phyloP scores from a whole-genome alignment of 1,139 yeast species.

The Zygosaccharomyces pseudobailii region DNA sequence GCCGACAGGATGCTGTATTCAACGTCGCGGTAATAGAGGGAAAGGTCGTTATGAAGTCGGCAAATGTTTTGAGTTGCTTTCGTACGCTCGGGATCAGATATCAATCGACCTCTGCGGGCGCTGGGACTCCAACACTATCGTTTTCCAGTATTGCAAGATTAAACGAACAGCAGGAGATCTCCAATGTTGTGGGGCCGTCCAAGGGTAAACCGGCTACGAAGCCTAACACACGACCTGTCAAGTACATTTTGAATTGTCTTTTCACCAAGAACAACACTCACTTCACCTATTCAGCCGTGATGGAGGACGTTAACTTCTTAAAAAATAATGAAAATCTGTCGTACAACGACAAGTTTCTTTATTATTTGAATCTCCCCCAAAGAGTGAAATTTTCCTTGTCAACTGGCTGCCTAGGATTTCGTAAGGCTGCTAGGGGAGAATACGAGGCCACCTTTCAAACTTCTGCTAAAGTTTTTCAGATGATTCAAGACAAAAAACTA shows the following conservation, averaged over 20 bases:
- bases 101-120: slow-evolving; percentile 6
- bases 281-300: slow-evolving; percentile 67
- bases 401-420: slow-evolving; percentile 71
- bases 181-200: slow-evolving; percentile 11
- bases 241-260: slow-evolving; percentile 69
- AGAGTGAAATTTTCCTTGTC: slow-evolving; percentile 61
- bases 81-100: slow-evolving; percentile 6
- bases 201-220: slow-evolving; percentile 3
- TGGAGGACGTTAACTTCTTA: slow-evolving; percentile 58
- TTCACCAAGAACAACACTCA: slow-evolving; percentile 83
- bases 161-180: slow-evolving; percentile 4
- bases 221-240: slow-evolving; percentile 27
- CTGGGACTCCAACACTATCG: slow-evolving; percentile 4
- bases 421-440: slow-evolving; percentile 79
- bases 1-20: neutral
- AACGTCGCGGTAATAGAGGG: no score
- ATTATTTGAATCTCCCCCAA: slow-evolving; percentile 76
- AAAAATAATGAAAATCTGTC: slow-evolving; percentile 52
- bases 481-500: slow-evolving; percentile 57
- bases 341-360: slow-evolving; percentile 72
- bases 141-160: slow-evolving; percentile 11
- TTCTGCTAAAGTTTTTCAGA: slow-evolving; percentile 63
- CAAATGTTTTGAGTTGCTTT: neutral
- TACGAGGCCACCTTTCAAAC: slow-evolving; percentile 95
- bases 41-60: neutral